phyloP scores from a whole-genome alignment of 1,284 basidiomycete genomes.

The Trichosporon inkin region DNA sequence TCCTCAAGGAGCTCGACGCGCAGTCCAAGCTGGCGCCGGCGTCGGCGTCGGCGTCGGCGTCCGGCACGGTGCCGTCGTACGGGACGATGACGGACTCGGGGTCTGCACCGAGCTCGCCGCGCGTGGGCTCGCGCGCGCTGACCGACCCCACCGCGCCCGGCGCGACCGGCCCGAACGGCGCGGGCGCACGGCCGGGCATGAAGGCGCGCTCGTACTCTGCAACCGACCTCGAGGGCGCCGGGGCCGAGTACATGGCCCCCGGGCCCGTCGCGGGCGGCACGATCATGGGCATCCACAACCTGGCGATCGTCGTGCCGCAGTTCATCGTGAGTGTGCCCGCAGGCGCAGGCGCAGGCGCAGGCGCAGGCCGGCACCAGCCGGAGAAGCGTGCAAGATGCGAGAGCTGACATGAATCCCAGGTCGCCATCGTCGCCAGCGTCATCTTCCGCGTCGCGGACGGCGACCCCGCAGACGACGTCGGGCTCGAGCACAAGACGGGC shows the following conservation, averaged over 20 bases:
- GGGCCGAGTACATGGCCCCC: conserved; percentile 53
- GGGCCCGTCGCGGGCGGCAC: conserved; percentile 80
- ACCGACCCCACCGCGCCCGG: conserved; percentile 3
- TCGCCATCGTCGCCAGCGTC: conserved; percentile 78
- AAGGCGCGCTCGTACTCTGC: conserved; percentile 57
- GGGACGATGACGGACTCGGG: not conserved
- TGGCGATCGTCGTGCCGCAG: conserved; percentile 88
- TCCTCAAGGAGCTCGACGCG: conserved; percentile 69
- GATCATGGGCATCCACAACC: conserved; percentile 89
- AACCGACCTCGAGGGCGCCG: conserved; percentile 50
- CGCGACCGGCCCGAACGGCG: not conserved
- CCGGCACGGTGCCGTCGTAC: not conserved
- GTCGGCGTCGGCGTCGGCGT: not conserved
- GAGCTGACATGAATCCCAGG: conserved; percentile 53
- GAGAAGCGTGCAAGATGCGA: conserved; percentile 6
- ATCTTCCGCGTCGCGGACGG: conserved; percentile 77
- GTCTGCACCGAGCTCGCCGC: no score
- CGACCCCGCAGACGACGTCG: conserved; percentile 49
- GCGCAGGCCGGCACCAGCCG: no score
- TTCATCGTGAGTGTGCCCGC: conserved; percentile 66
- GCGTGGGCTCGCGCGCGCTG: no score
- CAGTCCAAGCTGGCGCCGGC: not conserved
- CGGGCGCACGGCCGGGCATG: conserved; percentile 9
- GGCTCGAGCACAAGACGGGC: conserved; percentile 71
- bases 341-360: no score